phyloP scores from a whole-genome alignment of 306 rosid species.

The Sphenostylis stenocarpa region DNA sequence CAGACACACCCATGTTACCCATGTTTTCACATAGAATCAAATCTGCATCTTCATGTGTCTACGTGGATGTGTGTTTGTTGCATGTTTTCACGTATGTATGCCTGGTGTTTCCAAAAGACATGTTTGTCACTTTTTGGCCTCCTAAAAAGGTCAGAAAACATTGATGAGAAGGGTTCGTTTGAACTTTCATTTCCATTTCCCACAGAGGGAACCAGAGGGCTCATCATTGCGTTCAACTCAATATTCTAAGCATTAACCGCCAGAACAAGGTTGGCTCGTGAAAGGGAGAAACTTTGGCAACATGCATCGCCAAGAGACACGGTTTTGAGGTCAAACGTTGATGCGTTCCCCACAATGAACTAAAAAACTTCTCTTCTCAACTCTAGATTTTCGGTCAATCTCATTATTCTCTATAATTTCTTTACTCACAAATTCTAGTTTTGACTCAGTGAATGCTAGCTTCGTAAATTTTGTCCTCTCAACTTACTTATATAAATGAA shows the following conservation, averaged over 20 bases:
- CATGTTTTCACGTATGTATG: slow-evolving; percentile 31
- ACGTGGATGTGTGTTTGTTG: slow-evolving; percentile 44
- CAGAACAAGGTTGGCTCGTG: neutral
- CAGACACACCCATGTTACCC: slow-evolving; percentile 49
- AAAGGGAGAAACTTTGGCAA: neutral
- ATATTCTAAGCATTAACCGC: neutral
- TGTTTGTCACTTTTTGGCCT: slow-evolving; percentile 46
- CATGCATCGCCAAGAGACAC: slow-evolving; percentile 18
- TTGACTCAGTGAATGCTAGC: neutral
- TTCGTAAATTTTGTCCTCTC: neutral
- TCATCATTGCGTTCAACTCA: neutral
- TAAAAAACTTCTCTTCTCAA: neutral
- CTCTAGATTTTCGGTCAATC: neutral
- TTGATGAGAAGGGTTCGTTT: neutral
- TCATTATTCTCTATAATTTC: neutral
- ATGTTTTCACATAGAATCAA: slow-evolving; percentile 22
- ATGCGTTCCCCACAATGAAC: no score
- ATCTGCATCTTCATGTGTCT: slow-evolving; percentile 25
- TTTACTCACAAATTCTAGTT: neutral
- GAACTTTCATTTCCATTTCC: neutral
- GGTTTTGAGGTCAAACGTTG: neutral
- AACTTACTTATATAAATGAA: neutral
- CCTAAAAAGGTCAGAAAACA: neutral
- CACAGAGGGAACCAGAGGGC: neutral
- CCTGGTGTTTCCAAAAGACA: slow-evolving; percentile 26